Evolutionary conservation across 768 basidiomycete genomes (phyloP), one percentile per base, ranked within the genome.

Genomic region (Favolaschia claudopus): DNA sequence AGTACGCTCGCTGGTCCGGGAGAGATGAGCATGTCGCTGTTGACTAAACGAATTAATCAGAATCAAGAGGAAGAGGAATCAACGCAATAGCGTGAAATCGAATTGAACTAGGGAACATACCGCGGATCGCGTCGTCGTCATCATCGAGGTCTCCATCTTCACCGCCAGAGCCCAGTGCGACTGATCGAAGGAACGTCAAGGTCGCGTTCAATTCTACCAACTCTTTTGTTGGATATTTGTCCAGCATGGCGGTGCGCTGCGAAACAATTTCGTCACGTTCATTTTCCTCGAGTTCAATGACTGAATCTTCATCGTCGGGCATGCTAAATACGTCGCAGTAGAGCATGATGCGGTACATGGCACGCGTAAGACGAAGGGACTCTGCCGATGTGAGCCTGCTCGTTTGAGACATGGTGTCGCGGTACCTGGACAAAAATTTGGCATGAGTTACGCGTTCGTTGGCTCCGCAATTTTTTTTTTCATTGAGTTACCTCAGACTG

Each of bases 281-380:
- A 5, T 4, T 2, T 19, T n/a, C 24, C 33, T 42, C 22, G 9
- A 42, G 45, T 12, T 49, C 38, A 5, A 58, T 4, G 13, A 38
- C 24, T 17, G 7, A 15, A 1, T 43, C 10, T 10, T 40, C 6
- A 19, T 58, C 55, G 31, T 27, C 24, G n/a, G 47, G 40, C 39
- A 58, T 25, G 25, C 17, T 14, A 19, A 50, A 49, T 13, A 44
- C 32, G 7, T 9, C 14, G 19, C 55, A 58, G 40, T 58, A 58
- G n/a, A 58, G 46, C 55, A 58, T 50, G 13, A 58, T 37, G 20
- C 55, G 47, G 14, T 58, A 50, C 19, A 44, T 49, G n/a, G 55
- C 47, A 27, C 55, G 47, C 17, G 55, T 13, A 31, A 55, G 50
- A 2, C 55, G 55, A 28, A 22, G 29, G 13, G 47, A 42, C 25